Conservation (phyloP, 345 rosid species). For the Citrus reticulata region DNA sequence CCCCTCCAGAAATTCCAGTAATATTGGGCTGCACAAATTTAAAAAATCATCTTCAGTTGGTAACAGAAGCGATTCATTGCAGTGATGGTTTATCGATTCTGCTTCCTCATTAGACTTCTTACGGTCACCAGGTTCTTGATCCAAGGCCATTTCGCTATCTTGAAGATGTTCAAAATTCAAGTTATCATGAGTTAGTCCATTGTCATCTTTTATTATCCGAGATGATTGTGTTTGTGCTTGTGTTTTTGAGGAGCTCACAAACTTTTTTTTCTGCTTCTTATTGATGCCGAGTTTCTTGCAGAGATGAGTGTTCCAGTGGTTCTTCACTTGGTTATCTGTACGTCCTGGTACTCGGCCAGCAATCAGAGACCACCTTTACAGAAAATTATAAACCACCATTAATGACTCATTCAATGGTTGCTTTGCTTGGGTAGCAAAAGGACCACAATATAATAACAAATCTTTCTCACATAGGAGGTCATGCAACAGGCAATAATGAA, state of each 20-base stretch:
- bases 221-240: background rate
- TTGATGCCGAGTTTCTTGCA: constrained; percentile 35
- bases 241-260: too few species aligned
- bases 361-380: constrained; percentile 47
- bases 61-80: background rate
- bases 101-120: background rate
- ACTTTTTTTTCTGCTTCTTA: background rate
- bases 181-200: background rate
- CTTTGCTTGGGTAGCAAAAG: background rate
- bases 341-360: constrained; percentile 56
- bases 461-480: too few species aligned
- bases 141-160: background rate
- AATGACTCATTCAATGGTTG: too few species aligned
- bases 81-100: background rate
- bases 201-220: background rate
- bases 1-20: constrained; percentile 4
- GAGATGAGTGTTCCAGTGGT: constrained; percentile 55
- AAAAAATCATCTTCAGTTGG: background rate
- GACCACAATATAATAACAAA: background rate
- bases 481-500: too few species aligned
- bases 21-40: background rate
- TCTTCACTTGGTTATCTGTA: constrained; percentile 56
- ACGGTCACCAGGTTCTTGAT: background rate
- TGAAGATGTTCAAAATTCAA: background rate
- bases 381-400: background rate